Base-by-base conservation (phyloP, 2,329 filamentous ascomycete genomes). In the Verticillium albo-atrum region DNA sequence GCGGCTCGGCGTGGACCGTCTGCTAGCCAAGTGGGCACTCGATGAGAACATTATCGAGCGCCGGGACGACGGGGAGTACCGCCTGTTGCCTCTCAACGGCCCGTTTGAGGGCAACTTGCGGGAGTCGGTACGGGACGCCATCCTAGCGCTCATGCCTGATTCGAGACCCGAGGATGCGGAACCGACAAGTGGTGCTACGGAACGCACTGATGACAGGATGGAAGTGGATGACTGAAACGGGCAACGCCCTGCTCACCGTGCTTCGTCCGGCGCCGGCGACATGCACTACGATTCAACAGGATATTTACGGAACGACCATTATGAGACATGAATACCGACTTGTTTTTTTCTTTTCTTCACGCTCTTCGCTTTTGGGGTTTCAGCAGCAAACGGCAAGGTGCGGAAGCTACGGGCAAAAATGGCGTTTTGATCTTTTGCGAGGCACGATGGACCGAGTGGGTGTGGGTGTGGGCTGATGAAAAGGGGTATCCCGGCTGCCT, bases 41-140 rank as follows among this genome's bases (percentile, higher is more conserved):
- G 82, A 85, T 1, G 84, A 89, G 66, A 79, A 78, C 6, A 88
- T 89, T 64, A 87, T 89, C 60, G 83, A 87, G 65, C 73, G 75
- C 7, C 80, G 79, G 59, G 79, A 79, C 17, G 79, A 82, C 58
- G 83, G 82, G 4, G 81, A 82, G 64, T 88, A 85, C 67, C 78
- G 79, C 37, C 74, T 88, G n/a, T 77, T 77, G 62, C 72, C 68
- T 32, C 77, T 79, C 32, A 75, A 74, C 20, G 77, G 71, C 51
- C 68, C 68, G 53, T 59, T 63, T 25, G 69, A 70, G 17, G 66
- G 51, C 28, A 61, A 52, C 27, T n/a, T 55, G 42, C 28, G 54
- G 35, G 30, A 27, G 56, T 25, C 35, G 50, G 56, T 35, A 32
- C 54, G 28, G 60, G 64, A 55, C 32, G 35, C 51, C 53, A 58